phyloP scores from a whole-genome alignment of 2,329 filamentous ascomycete genomes.

The Diaporthe citriasiana region DNA sequence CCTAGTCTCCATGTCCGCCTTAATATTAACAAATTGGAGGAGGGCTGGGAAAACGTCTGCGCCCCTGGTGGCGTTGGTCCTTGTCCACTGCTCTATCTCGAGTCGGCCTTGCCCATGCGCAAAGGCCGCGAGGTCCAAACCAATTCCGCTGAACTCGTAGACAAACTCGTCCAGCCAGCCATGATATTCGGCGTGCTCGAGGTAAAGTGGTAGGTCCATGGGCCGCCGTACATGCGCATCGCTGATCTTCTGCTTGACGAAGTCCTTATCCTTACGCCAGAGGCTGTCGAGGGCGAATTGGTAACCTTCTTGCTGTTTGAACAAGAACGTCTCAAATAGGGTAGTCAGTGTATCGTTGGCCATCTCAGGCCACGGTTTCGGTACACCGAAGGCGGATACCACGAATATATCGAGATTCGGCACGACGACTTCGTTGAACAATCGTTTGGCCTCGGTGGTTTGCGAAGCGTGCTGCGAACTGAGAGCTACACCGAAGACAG shows the following conservation, averaged over 20 bases:
- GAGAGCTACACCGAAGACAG: slow-evolving; percentile 76
- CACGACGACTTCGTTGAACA: slow-evolving; percentile 77
- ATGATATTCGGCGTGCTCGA: slow-evolving; percentile 85
- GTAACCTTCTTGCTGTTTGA: slow-evolving; percentile 82
- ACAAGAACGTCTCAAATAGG: slow-evolving; percentile 86
- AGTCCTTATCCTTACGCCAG: slow-evolving; percentile 91
- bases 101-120: slow-evolving; percentile 86
- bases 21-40: slow-evolving; percentile 85
- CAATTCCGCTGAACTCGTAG: slow-evolving; percentile 84
- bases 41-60: slow-evolving; percentile 79
- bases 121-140: slow-evolving; percentile 87
- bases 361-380: slow-evolving; percentile 81
- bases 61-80: slow-evolving; percentile 75
- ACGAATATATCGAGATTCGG: slow-evolving; percentile 85
- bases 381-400: slow-evolving; percentile 82
- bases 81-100: slow-evolving; percentile 85
- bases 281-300: slow-evolving; percentile 92
- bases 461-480: slow-evolving; percentile 73
- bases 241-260: slow-evolving; percentile 85
- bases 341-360: slow-evolving; percentile 82
- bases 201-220: slow-evolving; percentile 76
- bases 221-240: slow-evolving; percentile 80
- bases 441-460: slow-evolving; percentile 72
- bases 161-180: slow-evolving; percentile 88
- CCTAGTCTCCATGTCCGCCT: slow-evolving; percentile 84